Evolutionary conservation across 164 flowering plant genomes (phyloP).

Genomic region (Magnolia kwangsiensis): DNA sequence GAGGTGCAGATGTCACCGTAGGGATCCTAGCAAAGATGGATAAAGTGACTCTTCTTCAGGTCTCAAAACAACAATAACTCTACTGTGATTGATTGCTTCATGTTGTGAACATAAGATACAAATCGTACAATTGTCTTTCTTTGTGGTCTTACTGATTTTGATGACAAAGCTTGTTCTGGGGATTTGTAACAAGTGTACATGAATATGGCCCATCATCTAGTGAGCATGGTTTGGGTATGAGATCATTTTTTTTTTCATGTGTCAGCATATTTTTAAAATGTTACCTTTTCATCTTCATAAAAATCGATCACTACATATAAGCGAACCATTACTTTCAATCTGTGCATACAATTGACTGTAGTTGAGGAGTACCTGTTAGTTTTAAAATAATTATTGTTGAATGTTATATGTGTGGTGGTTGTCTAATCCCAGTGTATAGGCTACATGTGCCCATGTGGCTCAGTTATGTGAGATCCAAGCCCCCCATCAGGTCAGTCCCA

Average conservation of each 20-base stretch:
- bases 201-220: background rate
- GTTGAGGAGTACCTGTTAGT: background rate
- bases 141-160: no score
- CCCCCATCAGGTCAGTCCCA: background rate
- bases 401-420: background rate
- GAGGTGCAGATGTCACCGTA: constrained; percentile 92
- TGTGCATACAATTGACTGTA: background rate
- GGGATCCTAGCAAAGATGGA: constrained; percentile 78
- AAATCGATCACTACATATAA: background rate
- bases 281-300: background rate
- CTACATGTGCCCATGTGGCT: background rate
- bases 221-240: background rate
- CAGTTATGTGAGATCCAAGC: background rate
- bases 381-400: background rate
- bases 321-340: background rate
- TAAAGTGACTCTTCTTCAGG: constrained; percentile 97
- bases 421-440: background rate
- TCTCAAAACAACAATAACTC: constrained; percentile 12
- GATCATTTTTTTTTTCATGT: background rate
- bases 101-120: background rate
- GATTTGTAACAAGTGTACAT: background rate
- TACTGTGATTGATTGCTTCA: background rate
- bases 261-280: background rate
- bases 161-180: background rate
- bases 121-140: no score